These are phyloP conservation scores for Colletotrichum cuscutae DNA, from an alignment of 2,329 filamentous ascomycete species.

Conservation along the genomic window DNA sequence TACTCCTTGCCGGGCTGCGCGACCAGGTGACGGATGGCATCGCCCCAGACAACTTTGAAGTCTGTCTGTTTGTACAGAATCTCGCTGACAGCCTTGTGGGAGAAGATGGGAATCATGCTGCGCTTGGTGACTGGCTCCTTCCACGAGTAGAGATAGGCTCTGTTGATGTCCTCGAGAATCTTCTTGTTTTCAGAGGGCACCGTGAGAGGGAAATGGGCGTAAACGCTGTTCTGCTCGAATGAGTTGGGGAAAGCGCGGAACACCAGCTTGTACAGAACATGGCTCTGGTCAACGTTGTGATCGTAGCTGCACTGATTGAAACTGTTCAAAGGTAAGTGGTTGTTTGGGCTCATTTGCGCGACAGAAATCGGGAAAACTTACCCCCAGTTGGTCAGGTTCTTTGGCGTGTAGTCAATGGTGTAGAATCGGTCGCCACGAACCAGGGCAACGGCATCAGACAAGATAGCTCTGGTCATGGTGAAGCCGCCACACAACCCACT, in stretches of 20 bases:
- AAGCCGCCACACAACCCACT: slow-evolving; percentile 60
- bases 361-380: slow-evolving; percentile 42
- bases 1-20: slow-evolving; percentile 52
- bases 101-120: slow-evolving; percentile 59
- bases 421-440: slow-evolving; percentile 74
- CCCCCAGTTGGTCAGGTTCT: slow-evolving; percentile 75
- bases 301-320: slow-evolving; percentile 64
- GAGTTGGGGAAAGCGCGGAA: slow-evolving; percentile 71
- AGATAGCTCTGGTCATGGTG: slow-evolving; percentile 61
- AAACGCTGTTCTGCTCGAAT: slow-evolving; percentile 71
- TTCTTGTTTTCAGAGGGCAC: slow-evolving; percentile 61
- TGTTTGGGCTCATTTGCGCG: background rate
- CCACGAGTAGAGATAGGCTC: slow-evolving; percentile 68
- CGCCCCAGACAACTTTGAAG: slow-evolving; percentile 69
- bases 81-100: slow-evolving; percentile 62
- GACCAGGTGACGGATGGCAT: slow-evolving; percentile 63
- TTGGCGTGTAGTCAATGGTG: slow-evolving; percentile 67
- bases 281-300: slow-evolving; percentile 68
- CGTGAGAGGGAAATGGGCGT: slow-evolving; percentile 66
- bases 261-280: slow-evolving; percentile 74
- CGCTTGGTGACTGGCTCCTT: slow-evolving; percentile 58
- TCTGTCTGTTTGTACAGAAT: slow-evolving; percentile 63
- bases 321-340: background rate
- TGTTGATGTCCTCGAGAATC: slow-evolving; percentile 67
- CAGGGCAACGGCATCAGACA: slow-evolving; percentile 71